phyloP scores from a whole-genome alignment of 2,329 filamentous ascomycete species.

The Metarhizium rileyi region DNA sequence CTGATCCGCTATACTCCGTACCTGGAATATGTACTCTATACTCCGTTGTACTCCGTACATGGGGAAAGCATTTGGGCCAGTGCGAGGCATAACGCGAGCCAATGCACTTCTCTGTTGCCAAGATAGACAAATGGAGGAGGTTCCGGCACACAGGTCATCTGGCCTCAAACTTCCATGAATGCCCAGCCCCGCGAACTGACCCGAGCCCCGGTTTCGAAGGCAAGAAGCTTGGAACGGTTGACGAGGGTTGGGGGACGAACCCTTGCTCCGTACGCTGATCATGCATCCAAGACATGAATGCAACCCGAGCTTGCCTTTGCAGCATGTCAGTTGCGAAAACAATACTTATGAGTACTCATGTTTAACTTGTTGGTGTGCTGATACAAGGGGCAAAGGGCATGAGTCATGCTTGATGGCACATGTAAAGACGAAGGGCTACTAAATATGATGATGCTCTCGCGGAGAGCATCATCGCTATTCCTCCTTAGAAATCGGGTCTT shows the following conservation, averaged over 20 bases:
- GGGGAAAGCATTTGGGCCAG: not conserved
- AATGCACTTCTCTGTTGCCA: not conserved
- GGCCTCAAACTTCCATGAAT: not conserved
- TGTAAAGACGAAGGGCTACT: too few relatives aligned
- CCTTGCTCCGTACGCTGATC: not conserved
- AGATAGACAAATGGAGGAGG: not conserved
- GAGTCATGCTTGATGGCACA: too few relatives aligned
- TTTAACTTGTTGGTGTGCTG: not conserved
- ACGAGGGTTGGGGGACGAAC: too few relatives aligned
- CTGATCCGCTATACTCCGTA: not conserved
- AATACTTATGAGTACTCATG: not conserved
- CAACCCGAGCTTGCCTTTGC: not conserved
- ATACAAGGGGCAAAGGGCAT: too few relatives aligned
- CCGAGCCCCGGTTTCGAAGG: not conserved
- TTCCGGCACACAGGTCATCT: slow-evolving; percentile 1
- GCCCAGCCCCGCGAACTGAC: not conserved
- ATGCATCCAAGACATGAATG: not conserved
- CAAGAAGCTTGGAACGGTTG: too few relatives aligned
- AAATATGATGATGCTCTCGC: too few relatives aligned
- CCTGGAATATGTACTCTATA: too few relatives aligned
- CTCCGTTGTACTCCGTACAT: too few relatives aligned
- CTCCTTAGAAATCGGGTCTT: too few relatives aligned
- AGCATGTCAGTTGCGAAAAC: not conserved
- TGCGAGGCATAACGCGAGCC: not conserved
- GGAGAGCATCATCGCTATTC: too few relatives aligned